Evolutionary conservation across 139 green algal species (phyloP).

Genomic region (Deuterostichococcus epilithicus): DNA sequence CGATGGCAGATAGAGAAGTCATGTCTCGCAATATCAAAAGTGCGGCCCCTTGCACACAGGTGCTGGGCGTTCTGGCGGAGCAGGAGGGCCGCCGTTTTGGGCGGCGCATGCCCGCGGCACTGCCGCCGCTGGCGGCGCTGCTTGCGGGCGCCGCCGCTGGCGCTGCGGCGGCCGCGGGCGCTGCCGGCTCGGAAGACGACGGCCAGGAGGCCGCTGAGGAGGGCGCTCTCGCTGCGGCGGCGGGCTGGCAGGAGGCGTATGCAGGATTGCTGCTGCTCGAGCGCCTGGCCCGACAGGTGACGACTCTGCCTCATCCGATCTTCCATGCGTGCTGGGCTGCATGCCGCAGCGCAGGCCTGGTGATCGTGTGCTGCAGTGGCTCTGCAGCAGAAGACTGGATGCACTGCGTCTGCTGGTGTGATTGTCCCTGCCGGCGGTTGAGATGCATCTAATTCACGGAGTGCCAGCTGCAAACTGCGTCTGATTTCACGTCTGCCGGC

Average conservation of each 20-base stretch:
- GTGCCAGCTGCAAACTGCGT: too few relatives aligned
- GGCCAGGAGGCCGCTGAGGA: conserved; percentile 8
- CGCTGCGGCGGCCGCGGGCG: conserved; percentile 4
- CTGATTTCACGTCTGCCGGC: too few relatives aligned
- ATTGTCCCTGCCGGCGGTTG: too few relatives aligned
- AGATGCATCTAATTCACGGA: too few relatives aligned
- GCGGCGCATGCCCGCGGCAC: conserved; percentile 31
- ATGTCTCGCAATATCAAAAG: too few relatives aligned
- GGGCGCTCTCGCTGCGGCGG: conserved; percentile 14
- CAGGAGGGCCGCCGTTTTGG: conserved; percentile 44
- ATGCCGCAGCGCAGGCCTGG: too few relatives aligned
- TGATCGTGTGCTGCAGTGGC: too few relatives aligned
- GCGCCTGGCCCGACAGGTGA: not conserved
- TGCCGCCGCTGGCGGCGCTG: conserved; percentile 26
- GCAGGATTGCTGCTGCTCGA: conserved; percentile 71
- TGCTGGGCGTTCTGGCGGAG: conserved; percentile 47
- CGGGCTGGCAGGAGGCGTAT: conserved; percentile 80
- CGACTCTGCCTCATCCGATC: too few relatives aligned
- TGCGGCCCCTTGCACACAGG: conserved; percentile 20
- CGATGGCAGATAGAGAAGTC: too few relatives aligned
- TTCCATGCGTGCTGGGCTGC: too few relatives aligned
- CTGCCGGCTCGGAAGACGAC: not conserved
- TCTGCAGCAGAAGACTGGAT: too few relatives aligned
- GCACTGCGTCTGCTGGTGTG: too few relatives aligned
- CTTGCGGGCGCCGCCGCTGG: conserved; percentile 15